phyloP scores from a whole-genome alignment of 345 rosid genomes.

The Melaleuca quinquenervia region DNA sequence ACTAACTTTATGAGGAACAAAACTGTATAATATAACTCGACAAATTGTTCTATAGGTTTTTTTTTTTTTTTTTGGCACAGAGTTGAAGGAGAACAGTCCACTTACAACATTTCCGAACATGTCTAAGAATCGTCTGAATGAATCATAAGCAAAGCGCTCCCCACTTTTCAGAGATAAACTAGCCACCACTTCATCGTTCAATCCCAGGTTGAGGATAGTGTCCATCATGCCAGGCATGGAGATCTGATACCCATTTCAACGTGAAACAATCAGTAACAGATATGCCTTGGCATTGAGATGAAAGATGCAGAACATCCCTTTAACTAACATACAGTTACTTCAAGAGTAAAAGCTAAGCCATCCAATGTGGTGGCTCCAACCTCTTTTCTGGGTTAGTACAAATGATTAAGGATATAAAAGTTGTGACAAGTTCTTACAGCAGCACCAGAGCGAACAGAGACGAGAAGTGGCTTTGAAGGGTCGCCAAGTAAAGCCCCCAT shows the following conservation, averaged over 20 bases:
- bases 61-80: neutral
- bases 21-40: neutral
- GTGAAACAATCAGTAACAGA: neutral
- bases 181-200: slow-evolving; percentile 69
- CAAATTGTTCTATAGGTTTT: neutral
- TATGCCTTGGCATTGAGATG: neutral
- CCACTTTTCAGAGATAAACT: slow-evolving; percentile 79
- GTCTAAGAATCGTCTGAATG: slow-evolving; percentile 82
- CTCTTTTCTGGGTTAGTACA: neutral
- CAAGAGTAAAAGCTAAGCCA: neutral
- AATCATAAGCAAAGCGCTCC: slow-evolving; percentile 87
- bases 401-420: neutral
- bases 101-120: slow-evolving; percentile 94
- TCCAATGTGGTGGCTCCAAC: neutral
- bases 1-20: neutral
- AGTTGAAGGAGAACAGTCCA: slow-evolving; percentile 6
- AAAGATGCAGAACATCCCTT: neutral
- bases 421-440: slow-evolving; percentile 46
- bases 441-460: slow-evolving; percentile 97
- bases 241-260: slow-evolving; percentile 21
- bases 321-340: neutral
- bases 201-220: slow-evolving; percentile 94
- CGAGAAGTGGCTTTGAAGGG: slow-evolving; percentile 76
- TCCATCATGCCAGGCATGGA: slow-evolving; percentile 99
- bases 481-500: slow-evolving; percentile 81